phyloP scores from a whole-genome alignment of 345 rosid genomes.

The Clausena lansium region DNA sequence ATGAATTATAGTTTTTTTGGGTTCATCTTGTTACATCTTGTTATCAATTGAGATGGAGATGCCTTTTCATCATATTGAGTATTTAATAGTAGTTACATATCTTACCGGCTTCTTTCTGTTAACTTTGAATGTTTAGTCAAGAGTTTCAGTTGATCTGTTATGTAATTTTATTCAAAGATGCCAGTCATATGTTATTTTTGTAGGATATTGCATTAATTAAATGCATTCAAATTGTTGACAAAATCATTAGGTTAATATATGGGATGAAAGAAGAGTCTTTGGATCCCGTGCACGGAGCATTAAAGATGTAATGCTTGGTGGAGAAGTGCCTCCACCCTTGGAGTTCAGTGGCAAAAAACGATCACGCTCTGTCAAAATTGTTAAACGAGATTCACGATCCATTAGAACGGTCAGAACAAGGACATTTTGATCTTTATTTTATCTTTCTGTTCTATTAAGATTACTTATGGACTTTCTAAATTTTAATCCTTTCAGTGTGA shows the following conservation, averaged over 20 bases:
- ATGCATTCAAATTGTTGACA: neutral
- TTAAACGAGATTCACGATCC: conserved; percentile 80
- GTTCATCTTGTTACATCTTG: neutral
- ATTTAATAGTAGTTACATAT: neutral
- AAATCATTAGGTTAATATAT: conserved; percentile 63
- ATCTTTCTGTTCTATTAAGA: neutral
- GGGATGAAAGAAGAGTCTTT: conserved; percentile 97
- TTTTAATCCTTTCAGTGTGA: neutral
- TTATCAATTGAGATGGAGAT: neutral
- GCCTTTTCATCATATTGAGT: neutral
- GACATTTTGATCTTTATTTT: neutral
- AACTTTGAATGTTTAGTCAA: neutral
- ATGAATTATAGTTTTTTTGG: neutral
- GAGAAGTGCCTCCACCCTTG: conserved; percentile 65
- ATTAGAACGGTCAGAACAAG: conserved; percentile 59
- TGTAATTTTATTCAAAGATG: neutral
- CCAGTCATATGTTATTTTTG: neutral
- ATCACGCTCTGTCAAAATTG: conserved; percentile 67
- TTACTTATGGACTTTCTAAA: neutral
- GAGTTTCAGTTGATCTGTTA: neutral
- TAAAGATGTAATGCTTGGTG: conserved; percentile 76
- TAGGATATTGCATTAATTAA: neutral
- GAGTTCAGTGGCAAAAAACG: conserved; percentile 80
- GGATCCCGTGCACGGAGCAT: conserved; percentile 73
- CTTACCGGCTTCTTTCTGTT: neutral